These are phyloP conservation scores for Lumnitzera littorea DNA, from an alignment of 345 rosid species.

Conservation along the genomic window DNA sequence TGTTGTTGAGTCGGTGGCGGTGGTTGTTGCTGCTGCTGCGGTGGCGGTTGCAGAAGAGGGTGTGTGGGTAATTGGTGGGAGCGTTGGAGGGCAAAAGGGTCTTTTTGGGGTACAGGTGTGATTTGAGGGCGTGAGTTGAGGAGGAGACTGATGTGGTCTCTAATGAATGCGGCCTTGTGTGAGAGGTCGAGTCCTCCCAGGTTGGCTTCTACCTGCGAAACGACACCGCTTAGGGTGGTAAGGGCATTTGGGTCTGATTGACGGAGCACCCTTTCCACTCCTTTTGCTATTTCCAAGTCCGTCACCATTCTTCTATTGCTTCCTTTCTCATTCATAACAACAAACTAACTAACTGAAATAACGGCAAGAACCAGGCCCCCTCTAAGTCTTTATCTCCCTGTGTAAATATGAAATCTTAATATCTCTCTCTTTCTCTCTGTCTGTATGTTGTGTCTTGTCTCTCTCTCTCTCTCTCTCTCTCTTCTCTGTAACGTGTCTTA, in stretches of 20 bases:
- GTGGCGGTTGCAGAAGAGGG: conserved; percentile 16
- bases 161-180: conserved; percentile 72
- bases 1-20: not conserved
- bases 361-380: not conserved
- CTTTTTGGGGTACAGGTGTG: conserved; percentile 13
- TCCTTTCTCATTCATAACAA: conserved; percentile 11
- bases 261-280: conserved; percentile 72
- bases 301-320: conserved; percentile 46
- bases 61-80: conserved; percentile 16
- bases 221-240: conserved; percentile 66
- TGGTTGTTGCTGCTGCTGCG: not conserved
- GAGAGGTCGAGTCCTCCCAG: conserved; percentile 65
- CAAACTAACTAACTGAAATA: conserved; percentile 2
- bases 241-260: conserved; percentile 58
- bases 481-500: too few relatives aligned
- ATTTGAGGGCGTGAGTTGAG: conserved; percentile 44
- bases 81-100: conserved; percentile 9
- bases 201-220: conserved; percentile 75
- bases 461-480: conserved; percentile 3
- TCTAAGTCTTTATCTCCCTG: conserved; percentile 8
- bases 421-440: not conserved
- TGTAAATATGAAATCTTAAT: not conserved
- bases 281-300: conserved; percentile 83
- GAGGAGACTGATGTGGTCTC: conserved; percentile 72
- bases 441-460: conserved; percentile 1